Base-by-base conservation (phyloP, 2,329 filamentous ascomycete species). In the Fusarium sterilihyphosum region DNA sequence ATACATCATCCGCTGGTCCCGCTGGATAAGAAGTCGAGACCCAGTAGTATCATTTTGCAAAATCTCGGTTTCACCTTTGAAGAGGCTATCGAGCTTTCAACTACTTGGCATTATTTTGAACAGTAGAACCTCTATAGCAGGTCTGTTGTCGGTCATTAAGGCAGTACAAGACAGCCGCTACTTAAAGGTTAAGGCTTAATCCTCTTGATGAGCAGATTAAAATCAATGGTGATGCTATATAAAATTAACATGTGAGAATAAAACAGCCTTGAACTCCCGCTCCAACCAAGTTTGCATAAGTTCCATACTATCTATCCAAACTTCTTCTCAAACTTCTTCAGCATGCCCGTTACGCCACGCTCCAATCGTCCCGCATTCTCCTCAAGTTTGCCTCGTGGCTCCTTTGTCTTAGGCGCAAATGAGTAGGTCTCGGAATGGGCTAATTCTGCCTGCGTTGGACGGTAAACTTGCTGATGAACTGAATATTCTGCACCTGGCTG, bases 301-400 rank as follows among this genome's bases (percentile, higher is more conserved):
- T 40, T 47, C 38, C 31, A 59, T 46, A 13, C 17, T 31, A 31
- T 63, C 81, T 77, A 90, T 1, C 86, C 87, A 83, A 92, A 91
- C 80, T 90, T 93, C 89, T 93, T 94, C 84, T 95, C 93, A 82
- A 95, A 88, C 84, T 92, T 94, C 87, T 92, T 94, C 74, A 95
- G 82, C 85, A 94, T 92, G 12, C 91, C 90, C 35, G 90, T 88
- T 9, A 94, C 88, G 3, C 92, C 91, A 81, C 90, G 91, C 83
- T 95, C 93, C 40, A 94, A 77, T 76, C 89, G 87, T 35, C 89
- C 90, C 0, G 92, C 90, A 69, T 89, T 88, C 80, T 91, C 89
- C 77, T 93, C 92, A 37, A 94, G 81, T 79, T 87, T 89, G 12
- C 83, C 88, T 70, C 83, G 81, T 8, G 81, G 78, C 64, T 89